A percentile compares a stretch with the other conserved stretches of the same genome.
Evolutionary conservation across 495 filamentous ascomycete genomes (phyloP).

Genomic region (Acidomyces sp.): DNA sequence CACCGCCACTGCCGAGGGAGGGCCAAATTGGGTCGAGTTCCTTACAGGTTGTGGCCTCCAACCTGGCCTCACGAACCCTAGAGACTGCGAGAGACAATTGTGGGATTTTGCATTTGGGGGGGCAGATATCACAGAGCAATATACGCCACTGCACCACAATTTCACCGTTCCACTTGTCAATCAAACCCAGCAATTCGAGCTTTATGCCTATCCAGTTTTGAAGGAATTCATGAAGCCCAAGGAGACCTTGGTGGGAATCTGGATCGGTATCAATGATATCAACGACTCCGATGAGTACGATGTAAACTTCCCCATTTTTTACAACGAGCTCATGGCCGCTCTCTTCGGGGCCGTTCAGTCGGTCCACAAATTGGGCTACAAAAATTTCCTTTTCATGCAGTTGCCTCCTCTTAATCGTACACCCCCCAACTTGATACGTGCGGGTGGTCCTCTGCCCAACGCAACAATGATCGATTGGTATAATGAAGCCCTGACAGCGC

Average conservation of each 20-base stretch:
- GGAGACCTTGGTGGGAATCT: constrained; percentile 10
- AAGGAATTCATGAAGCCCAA: constrained; percentile 4
- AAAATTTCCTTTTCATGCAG: constrained; percentile 38
- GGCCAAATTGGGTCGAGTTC: constrained; percentile 40
- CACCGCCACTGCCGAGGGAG: constrained; percentile 36
- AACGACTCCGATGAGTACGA: constrained; percentile 13
- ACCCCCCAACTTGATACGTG: constrained; percentile 27
- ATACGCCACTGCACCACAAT: constrained; percentile 37
- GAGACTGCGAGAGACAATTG: constrained; percentile 33
- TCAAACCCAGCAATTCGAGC: constrained; percentile 8
- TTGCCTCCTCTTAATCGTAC: constrained; percentile 38
- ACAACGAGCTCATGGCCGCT: constrained; percentile 19
- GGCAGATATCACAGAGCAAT: constrained; percentile 34
- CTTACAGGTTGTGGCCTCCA: constrained; percentile 35
- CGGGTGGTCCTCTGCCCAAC: constrained; percentile 31
- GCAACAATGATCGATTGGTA: constrained; percentile 35
- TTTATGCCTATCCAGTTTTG: constrained; percentile 13
- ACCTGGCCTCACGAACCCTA: constrained; percentile 28
- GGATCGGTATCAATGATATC: constrained; percentile 24
- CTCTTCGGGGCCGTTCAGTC: constrained; percentile 31
- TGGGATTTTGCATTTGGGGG: constrained; percentile 47
- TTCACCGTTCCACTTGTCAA: constrained; percentile 28
- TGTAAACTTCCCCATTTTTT: constrained; percentile 27
- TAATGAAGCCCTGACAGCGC: constrained; percentile 26
- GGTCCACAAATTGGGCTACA: constrained; percentile 34